phyloP scores from a whole-genome alignment of 768 basidiomycete species.

The Serendipita sp. region DNA sequence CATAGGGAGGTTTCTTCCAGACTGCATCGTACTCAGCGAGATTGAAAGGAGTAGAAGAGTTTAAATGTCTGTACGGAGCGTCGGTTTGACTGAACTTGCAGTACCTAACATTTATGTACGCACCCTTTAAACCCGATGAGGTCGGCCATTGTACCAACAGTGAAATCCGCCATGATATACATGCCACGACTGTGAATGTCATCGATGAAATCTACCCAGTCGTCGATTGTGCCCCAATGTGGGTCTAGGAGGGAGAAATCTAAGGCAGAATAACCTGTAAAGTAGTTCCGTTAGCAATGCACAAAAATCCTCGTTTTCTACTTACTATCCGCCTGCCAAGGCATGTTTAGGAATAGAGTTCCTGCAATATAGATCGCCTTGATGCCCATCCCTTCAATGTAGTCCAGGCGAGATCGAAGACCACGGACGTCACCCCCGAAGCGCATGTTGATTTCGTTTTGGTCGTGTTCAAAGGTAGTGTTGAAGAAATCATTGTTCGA shows the following conservation, averaged over 20 bases:
- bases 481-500: slow-evolving; percentile 81
- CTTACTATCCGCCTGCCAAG: slow-evolving; percentile 94
- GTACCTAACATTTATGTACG: slow-evolving; percentile 15
- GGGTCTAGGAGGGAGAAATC: slow-evolving; percentile 85
- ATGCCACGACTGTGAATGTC: slow-evolving; percentile 65
- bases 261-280: slow-evolving; percentile 75
- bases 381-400: slow-evolving; percentile 80
- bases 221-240: slow-evolving; percentile 72
- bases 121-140: slow-evolving; percentile 74
- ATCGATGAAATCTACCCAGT: slow-evolving; percentile 65
- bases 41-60: slow-evolving; percentile 63
- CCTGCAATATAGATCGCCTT: slow-evolving; percentile 79
- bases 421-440: slow-evolving; percentile 83
- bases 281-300: slow-evolving; percentile 9
- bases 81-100: slow-evolving; percentile 8
- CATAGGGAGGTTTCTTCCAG: slow-evolving; percentile 61
- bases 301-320: slow-evolving; percentile 12
- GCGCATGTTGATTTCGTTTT: slow-evolving; percentile 75
- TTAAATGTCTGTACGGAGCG: slow-evolving; percentile 40
- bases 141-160: slow-evolving; percentile 84
- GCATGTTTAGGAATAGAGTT: slow-evolving; percentile 85
- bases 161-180: slow-evolving; percentile 91
- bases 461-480: slow-evolving; percentile 67
- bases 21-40: slow-evolving; percentile 53
- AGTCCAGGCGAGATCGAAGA: slow-evolving; percentile 58